Percentiles rank a stretch among this genome's conserved stretches.
Evolutionary conservation across 139 green algal species (phyloP).

Genomic region (Chlorella sorokiniana): DNA sequence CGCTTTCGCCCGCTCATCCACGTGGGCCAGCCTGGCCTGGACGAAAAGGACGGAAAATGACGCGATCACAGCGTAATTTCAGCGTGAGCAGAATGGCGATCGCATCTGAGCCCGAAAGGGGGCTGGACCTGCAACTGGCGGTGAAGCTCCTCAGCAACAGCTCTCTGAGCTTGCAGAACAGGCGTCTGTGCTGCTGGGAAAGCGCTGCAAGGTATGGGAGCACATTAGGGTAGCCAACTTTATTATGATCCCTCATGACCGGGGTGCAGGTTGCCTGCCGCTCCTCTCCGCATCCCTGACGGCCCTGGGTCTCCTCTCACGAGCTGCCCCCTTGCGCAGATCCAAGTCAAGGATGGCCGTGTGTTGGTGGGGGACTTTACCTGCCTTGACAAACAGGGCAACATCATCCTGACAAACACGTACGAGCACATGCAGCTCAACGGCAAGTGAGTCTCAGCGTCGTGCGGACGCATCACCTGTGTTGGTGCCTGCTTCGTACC

Average conservation of each 20-base stretch:
- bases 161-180: slow-evolving; percentile 14
- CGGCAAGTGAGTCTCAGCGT: slow-evolving; percentile 1
- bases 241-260: neutral
- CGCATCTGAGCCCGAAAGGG: too few relatives aligned
- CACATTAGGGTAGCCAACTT: too few relatives aligned
- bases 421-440: slow-evolving; percentile 27
- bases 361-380: slow-evolving; percentile 58
- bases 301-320: neutral
- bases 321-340: slow-evolving; percentile 32
- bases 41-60: too few relatives aligned
- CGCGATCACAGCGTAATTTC: too few relatives aligned
- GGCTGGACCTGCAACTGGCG: too few relatives aligned
- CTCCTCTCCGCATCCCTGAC: too few relatives aligned
- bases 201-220: slow-evolving; percentile 8
- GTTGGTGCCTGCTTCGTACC: neutral
- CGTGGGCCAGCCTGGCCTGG: too few relatives aligned
- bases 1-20: too few relatives aligned
- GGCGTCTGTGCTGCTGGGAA: slow-evolving; percentile 15
- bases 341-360: slow-evolving; percentile 54
- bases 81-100: too few relatives aligned
- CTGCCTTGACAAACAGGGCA: slow-evolving; percentile 71
- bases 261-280: neutral
- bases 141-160: too few relatives aligned
- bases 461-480: too few relatives aligned
- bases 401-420: slow-evolving; percentile 66